Conservation (phyloP, 352 stramenopile species). For the Phytophthora cactorum region DNA sequence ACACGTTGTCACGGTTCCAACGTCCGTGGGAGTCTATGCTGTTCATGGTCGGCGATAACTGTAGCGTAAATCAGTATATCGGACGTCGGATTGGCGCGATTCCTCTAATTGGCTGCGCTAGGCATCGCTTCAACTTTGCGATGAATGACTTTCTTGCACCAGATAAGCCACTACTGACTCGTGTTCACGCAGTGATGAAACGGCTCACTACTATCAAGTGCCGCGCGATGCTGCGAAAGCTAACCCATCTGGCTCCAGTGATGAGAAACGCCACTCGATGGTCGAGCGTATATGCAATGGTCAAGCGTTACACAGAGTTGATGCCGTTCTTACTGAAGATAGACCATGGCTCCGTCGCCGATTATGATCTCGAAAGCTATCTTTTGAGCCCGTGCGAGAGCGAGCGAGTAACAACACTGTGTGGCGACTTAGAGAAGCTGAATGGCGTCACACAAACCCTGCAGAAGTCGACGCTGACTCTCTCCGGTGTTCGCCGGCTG, state of each 20-base stretch:
- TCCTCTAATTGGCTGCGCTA: conserved; percentile 24
- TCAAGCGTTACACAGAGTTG: background rate
- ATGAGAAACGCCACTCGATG: conserved; percentile 1
- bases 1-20: conserved; percentile 17
- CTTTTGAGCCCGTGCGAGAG: no score
- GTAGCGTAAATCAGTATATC: conserved; percentile 26
- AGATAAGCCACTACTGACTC: background rate
- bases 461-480: no score
- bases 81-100: conserved; percentile 3
- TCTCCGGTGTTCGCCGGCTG: no score
- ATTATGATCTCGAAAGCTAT: no score
- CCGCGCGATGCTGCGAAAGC: no score
- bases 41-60: conserved; percentile 27
- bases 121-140: conserved; percentile 18
- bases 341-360: background rate
- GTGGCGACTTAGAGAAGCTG: no score
- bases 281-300: background rate
- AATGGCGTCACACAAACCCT: no score
- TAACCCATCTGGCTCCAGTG: background rate
- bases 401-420: no score
- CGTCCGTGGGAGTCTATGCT: conserved; percentile 14
- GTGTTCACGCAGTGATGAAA: no score
- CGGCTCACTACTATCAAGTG: no score
- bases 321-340: background rate
- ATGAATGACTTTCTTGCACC: background rate